Evolutionary conservation across 768 basidiomycete genomes (phyloP).

Genomic region (Suillus paluster): DNA sequence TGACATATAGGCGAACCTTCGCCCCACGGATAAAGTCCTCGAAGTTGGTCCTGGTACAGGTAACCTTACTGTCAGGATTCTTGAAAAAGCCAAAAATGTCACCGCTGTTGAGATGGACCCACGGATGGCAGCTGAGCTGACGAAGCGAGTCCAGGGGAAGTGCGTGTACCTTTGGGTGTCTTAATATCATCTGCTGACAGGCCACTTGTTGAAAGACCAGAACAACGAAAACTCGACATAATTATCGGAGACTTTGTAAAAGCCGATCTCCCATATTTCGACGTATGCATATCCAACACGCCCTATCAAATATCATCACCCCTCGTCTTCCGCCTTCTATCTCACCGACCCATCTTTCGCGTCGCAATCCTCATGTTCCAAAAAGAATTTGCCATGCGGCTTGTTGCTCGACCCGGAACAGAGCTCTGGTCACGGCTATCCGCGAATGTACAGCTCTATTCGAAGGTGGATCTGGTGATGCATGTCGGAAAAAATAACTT

Average conservation of each 20-base stretch:
- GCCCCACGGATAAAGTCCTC: slow-evolving; percentile 93
- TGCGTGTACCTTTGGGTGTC: slow-evolving; percentile 48
- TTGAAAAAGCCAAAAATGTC: slow-evolving; percentile 91
- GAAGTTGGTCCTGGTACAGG: slow-evolving; percentile 99
- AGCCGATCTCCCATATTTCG: slow-evolving; percentile 96
- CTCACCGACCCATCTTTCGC: slow-evolving; percentile 93
- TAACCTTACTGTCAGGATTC: slow-evolving; percentile 91
- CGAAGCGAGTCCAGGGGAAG: slow-evolving; percentile 98
- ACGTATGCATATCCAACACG: slow-evolving; percentile 99
- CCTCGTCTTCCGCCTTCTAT: slow-evolving; percentile 94
- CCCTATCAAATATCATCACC: slow-evolving; percentile 99
- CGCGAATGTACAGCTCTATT: slow-evolving; percentile 97
- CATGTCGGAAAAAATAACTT: slow-evolving; percentile 98
- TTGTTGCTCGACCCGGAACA: slow-evolving; percentile 84
- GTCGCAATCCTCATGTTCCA: slow-evolving; percentile 99
- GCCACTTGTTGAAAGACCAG: slow-evolving; percentile 61
- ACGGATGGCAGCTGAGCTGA: slow-evolving; percentile 97
- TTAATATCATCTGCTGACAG: neutral
- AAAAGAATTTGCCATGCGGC: slow-evolving; percentile 93
- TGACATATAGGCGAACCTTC: slow-evolving; percentile 74
- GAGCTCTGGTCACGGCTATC: slow-evolving; percentile 92
- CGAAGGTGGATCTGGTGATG: slow-evolving; percentile 95
- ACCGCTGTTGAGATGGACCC: slow-evolving; percentile 98
- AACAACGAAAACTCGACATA: slow-evolving; percentile 93
- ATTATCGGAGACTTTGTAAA: slow-evolving; percentile 98